Evolutionary conservation across 345 rosid species (phyloP).

Genomic region (Melaleuca quinquenervia): DNA sequence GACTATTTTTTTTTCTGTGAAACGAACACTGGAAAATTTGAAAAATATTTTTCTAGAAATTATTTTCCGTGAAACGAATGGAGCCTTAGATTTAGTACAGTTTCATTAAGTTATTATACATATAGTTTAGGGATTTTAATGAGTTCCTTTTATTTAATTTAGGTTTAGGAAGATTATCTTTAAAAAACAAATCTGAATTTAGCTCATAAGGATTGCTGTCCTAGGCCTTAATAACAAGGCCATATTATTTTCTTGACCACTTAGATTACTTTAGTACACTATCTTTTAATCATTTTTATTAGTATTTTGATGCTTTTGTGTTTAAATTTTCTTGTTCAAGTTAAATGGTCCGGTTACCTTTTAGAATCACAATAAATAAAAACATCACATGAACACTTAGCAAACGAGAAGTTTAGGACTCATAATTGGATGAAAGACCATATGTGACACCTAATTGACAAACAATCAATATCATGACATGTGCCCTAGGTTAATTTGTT

Average conservation of each 20-base stretch:
- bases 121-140: too few relatives aligned
- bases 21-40: too few relatives aligned
- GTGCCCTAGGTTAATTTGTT: too few relatives aligned
- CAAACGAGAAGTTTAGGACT: neutral
- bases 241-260: neutral
- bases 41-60: too few relatives aligned
- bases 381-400: neutral
- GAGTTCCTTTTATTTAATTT: neutral
- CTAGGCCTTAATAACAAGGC: neutral
- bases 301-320: neutral
- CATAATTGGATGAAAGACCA: neutral
- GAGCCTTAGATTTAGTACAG: too few relatives aligned
- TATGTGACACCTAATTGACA: neutral
- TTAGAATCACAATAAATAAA: neutral
- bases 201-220: neutral
- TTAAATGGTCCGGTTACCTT: neutral
- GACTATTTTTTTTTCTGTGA: too few relatives aligned
- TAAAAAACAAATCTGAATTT: neutral
- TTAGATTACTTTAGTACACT: neutral
- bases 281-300: neutral
- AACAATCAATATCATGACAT: neutral
- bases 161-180: neutral
- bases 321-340: neutral
- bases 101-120: too few relatives aligned
- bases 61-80: too few relatives aligned